These are phyloP conservation scores for Somion occarium DNA, from an alignment of 1,284 basidiomycete genomes.

Conservation along the genomic window DNA sequence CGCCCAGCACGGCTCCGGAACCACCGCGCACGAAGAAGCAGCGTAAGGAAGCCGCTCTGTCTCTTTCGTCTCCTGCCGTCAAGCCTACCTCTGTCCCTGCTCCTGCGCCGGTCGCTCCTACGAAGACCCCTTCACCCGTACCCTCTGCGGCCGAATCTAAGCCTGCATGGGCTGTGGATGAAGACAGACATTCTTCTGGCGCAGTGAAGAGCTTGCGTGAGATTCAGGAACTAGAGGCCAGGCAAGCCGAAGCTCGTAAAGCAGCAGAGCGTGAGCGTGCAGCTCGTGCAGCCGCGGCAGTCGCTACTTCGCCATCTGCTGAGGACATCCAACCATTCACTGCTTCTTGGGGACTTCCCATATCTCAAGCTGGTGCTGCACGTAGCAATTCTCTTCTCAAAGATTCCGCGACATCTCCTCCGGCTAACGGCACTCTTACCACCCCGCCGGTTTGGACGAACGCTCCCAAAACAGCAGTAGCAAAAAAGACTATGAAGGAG, in stretches of 20 bases:
- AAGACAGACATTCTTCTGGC: constrained; percentile 50
- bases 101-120: constrained; percentile 19
- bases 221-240: constrained; percentile 93
- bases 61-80: not conserved
- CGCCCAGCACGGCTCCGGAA: constrained; percentile 5
- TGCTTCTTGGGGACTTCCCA: constrained; percentile 75
- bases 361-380: constrained; percentile 59
- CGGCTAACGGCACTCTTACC: constrained; percentile 28
- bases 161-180: constrained; percentile 59
- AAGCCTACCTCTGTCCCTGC: constrained; percentile 17
- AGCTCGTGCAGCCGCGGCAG: constrained; percentile 40
- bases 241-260: constrained; percentile 72
- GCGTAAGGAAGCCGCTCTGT: not conserved
- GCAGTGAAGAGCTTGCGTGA: constrained; percentile 78
- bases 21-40: constrained; percentile 4
- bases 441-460: constrained; percentile 64
- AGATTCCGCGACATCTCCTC: constrained; percentile 35
- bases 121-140: constrained; percentile 24
- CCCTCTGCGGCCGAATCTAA: constrained; percentile 35
- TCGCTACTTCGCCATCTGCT: constrained; percentile 29
- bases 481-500: constrained; percentile 96
- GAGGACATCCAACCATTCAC: constrained; percentile 62
- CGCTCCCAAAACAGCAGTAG: constrained; percentile 42
- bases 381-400: constrained; percentile 38
- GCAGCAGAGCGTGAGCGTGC: constrained; percentile 61